These are phyloP conservation scores for Phytophthora hybrid DNA, from an alignment of 352 stramenopile genomes.

Conservation along the genomic window DNA sequence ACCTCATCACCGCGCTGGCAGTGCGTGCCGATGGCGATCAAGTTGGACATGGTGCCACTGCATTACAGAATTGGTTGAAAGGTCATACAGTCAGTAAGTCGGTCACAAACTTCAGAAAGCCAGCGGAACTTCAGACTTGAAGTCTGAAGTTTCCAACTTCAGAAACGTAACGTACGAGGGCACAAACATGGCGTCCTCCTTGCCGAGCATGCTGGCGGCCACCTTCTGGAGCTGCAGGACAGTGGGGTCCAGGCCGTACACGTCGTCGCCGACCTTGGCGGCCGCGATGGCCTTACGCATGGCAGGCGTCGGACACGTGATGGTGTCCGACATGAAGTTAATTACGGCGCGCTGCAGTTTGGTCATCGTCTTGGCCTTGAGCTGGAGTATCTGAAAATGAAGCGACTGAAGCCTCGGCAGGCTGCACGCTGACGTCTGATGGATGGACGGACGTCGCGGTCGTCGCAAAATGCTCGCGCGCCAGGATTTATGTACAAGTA, in stretches of 20 bases:
- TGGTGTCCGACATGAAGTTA: slow-evolving; percentile 97
- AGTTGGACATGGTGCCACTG: slow-evolving; percentile 98
- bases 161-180: slow-evolving; percentile 77
- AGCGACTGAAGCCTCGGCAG: slow-evolving; percentile 1
- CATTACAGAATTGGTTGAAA: not conserved
- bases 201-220: slow-evolving; percentile 94
- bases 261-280: slow-evolving; percentile 82
- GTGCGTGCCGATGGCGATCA: slow-evolving; percentile 94
- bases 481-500: slow-evolving; percentile 25
- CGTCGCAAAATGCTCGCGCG: slow-evolving; percentile 17
- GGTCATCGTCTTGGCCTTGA: slow-evolving; percentile 25
- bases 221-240: slow-evolving; percentile 93
- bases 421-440: slow-evolving; percentile 1
- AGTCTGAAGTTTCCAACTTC: slow-evolving; percentile 17
- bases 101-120: slow-evolving; percentile 18
- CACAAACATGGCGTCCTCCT: slow-evolving; percentile 95
- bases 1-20: slow-evolving; percentile 94
- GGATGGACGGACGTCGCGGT: slow-evolving; percentile 12
- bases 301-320: slow-evolving; percentile 92
- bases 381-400: slow-evolving; percentile 31
- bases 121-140: not conserved
- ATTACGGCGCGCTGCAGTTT: slow-evolving; percentile 51
- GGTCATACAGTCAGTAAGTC: slow-evolving; percentile 9
- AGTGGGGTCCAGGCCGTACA: slow-evolving; percentile 92
- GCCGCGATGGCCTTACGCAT: slow-evolving; percentile 93